Base-by-base conservation (phyloP, 805 yeast species). In the Zygotorulaspora florentina region DNA sequence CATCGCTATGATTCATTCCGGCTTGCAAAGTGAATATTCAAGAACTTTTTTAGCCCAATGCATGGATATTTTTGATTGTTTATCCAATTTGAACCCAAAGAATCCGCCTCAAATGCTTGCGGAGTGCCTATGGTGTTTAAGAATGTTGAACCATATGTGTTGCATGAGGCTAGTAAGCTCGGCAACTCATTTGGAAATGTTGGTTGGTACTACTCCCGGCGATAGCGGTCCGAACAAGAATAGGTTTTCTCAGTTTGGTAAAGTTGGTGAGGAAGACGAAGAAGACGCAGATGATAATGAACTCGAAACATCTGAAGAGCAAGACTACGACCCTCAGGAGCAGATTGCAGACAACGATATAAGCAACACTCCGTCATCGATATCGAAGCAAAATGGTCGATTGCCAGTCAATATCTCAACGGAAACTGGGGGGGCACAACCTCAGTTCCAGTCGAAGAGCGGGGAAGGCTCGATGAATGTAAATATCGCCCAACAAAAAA, bases 91-190 rank as follows among this genome's bases (percentile, higher is more conserved):
- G 54, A 73, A 20, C 57, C 70, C 63, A 10, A 49, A 40, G 20
- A 55, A 58, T 28, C 69, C 71, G 47, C 65, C 53, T 7, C 55
- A 55, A 13, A 80, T 80, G 86, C 76, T 74, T 10, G 68, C 71
- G 36, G 85, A 80, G 57, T 77, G 83, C 54, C 54, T 77, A n/a
- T 81, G 85, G 86, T 79, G 76, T 1, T 54, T 81, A 35, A 78
- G 77, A 50, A 75, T 74, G 69, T 64, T 78, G 47, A 79, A 77
- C 54, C 77, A 74, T 48, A 70, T 79, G 54, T 62, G 75, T 38
- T 61, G 72, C n/a, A 60, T 76, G 41, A 63, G 78, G 39, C 62
- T 77, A 43, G 59, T 68, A 38, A 72, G 72, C 43, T 68, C 76
- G n/a, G 58, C 69, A 8, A 49, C 59, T 9, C 57, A 57, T 1